Conservation (phyloP, 306 rosid species). For the Datisca glomerata region DNA sequence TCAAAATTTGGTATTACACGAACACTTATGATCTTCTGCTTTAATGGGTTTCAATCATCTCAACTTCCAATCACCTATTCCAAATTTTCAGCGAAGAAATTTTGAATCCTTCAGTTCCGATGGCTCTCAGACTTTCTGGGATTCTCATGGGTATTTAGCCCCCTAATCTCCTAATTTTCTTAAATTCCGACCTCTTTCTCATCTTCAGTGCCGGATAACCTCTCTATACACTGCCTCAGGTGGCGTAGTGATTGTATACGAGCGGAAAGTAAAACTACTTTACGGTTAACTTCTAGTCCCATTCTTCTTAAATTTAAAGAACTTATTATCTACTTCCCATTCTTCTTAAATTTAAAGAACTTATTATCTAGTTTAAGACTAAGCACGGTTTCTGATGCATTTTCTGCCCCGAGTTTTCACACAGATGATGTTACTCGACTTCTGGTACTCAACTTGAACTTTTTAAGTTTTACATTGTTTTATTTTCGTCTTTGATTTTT, state of each 20-base stretch:
- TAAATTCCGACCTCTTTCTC: neutral
- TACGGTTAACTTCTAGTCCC: constrained; percentile 27
- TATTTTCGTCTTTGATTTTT: neutral
- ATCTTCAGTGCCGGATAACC: neutral
- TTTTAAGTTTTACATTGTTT: neutral
- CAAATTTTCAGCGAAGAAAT: constrained; percentile 55
- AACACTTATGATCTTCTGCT: neutral
- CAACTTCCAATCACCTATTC: neutral
- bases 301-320: neutral
- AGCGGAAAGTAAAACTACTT: constrained; percentile 77
- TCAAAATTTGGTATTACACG: constrained; percentile 52
- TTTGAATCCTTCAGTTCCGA: constrained; percentile 77
- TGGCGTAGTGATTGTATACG: constrained; percentile 84
- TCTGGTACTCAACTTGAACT: constrained; percentile 36
- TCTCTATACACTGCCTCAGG: constrained; percentile 28
- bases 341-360: constrained; percentile 1
- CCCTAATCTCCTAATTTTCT: neutral
- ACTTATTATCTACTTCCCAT: constrained; percentile 1
- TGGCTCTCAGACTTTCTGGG: constrained; percentile 91
- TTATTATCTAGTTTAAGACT: neutral
- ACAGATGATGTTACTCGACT: constrained; percentile 81
- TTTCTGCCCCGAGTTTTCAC: constrained; percentile 7
- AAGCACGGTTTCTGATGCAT: constrained; percentile 5
- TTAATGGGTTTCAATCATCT: neutral
- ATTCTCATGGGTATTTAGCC: constrained; percentile 83